Evolutionary conservation across 2,329 filamentous ascomycete species (phyloP).

Genomic region (Trichoderma guizhouense): DNA sequence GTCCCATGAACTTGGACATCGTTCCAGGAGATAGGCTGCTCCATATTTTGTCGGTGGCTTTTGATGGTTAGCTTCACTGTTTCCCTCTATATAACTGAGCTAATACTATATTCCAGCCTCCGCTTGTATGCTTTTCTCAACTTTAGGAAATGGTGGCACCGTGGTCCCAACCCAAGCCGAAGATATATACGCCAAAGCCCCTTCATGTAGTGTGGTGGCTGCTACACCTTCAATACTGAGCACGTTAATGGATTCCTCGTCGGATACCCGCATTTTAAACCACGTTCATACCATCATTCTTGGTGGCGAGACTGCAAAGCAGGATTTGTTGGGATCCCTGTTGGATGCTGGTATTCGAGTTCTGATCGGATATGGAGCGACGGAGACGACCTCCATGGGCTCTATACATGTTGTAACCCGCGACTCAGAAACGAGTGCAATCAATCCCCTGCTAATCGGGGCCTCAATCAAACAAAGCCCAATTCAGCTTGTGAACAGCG

Average conservation of each 20-base stretch:
- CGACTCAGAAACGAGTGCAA: not conserved
- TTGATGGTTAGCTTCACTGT: not conserved
- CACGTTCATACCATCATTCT: conserved; percentile 8
- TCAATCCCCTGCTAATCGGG: conserved; percentile 8
- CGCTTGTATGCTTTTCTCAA: conserved; percentile 16
- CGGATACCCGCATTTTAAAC: not conserved
- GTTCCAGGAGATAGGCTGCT: conserved; percentile 9
- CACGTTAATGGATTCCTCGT: not conserved
- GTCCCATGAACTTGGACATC: conserved; percentile 12
- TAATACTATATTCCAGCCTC: not conserved
- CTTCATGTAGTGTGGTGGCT: conserved; percentile 14
- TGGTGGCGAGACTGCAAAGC: conserved; percentile 6
- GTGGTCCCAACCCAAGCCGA: conserved; percentile 6
- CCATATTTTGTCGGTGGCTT: conserved; percentile 13
- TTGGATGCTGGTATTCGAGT: conserved; percentile 12
- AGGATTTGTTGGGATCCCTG: not conserved
- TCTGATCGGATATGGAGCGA: conserved; percentile 9
- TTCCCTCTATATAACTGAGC: not conserved
- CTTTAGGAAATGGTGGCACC: conserved; percentile 4
- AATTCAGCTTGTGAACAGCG: not conserved
- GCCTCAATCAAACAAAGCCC: not conserved
- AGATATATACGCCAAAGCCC: conserved; percentile 10
- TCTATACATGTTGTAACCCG: conserved; percentile 2
- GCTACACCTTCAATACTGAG: conserved; percentile 11
- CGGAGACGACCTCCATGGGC: conserved; percentile 14